Base-by-base conservation (phyloP, 163 green algal species). In the Chlamydomonas reinhardtii region DNA sequence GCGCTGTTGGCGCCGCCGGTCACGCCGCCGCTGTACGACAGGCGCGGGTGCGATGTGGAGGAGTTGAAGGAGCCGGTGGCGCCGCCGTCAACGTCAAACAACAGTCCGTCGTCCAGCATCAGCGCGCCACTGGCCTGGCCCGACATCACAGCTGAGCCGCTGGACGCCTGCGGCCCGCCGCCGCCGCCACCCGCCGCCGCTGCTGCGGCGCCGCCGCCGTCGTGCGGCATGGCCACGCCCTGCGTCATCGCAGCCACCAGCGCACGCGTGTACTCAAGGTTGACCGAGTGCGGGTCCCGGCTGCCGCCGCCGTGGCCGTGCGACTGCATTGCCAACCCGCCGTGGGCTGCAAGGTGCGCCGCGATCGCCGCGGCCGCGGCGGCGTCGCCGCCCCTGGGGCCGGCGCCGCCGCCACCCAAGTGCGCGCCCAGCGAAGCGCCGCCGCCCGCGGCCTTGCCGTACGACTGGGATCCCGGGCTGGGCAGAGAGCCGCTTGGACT, bases 71-170 rank as follows among this genome's bases (percentile, higher is more conserved):
- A 86, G 25, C 80, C 70, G 34, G 22, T 8, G 31, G 35, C 76
- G 29, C 71, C 39, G 25, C 71, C 80, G 35, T 86, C 80, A 0
- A 73, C 80, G 0, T 86, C 80, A 27, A 86, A 86, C 54, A 86
- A 11, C n/a, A 86, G 48, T 4, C 73, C n/a, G 1, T 86, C 80
- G 48, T 73, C 69, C 31, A 78, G 9, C 31, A 35, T 16, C 4
- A 81, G 31, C 12, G 3, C 65, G 70, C 80, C 80, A 59, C 80
- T 86, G 35, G 70, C 27, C 56, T 86, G 69, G 39, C 34, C 80
- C 15, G 80, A 86, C 80, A 85, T 68, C 2, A 20, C 24, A 29
- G 4, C 62, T 0, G 12, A 29, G 3, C 24, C 62, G 62, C 62
- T 29, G 4, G 75, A 64, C 75, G 62, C 6, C 6, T 31, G 39